phyloP scores from a whole-genome alignment of 345 rosid species.

The Citrus sinensis region DVS_A1.0 CM039169.1:30386501-30387000 shows the following conservation, averaged over 20 bases:
- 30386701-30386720: not conserved
- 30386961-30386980: not conserved
- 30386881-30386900: not conserved
- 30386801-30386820: not conserved
- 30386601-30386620: not conserved
- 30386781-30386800: not conserved
- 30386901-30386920: not conserved
- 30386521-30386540: not conserved
- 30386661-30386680: not conserved
- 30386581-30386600: not conserved
- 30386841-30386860: not conserved
- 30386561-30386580: not conserved
- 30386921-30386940: not conserved
- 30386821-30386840: not conserved
- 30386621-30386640: not conserved
- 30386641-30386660: not conserved
- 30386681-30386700: not conserved
- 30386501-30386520: not conserved
- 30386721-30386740: not conserved
- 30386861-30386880: not conserved
- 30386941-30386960: not conserved
- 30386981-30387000: not conserved
- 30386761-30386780: not conserved
- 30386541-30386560: not conserved
- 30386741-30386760: not conserved